Evolutionary conservation across 305 asterid genomes (phyloP), one percentile per base, ranked within the genome.

Genomic region (Plantago lanceolata): DNA sequence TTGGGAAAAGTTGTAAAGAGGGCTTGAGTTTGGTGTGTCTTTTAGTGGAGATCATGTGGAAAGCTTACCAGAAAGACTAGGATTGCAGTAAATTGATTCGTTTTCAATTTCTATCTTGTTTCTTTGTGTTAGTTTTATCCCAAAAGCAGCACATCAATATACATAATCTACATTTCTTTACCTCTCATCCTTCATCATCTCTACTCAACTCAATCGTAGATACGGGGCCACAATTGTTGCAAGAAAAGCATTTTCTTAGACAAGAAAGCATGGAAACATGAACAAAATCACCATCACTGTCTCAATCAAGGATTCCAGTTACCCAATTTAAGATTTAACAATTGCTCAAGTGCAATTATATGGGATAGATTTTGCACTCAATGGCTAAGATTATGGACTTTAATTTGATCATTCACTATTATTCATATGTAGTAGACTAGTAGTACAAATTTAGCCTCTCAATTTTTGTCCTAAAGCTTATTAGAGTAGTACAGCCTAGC

Each of bases 221-320:
- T 59, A 43, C 40, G 86, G 90, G 85, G 70, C 90, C 84, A 72
- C 71, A 24, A 63, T 66, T 72, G 63, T 44, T 44, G 71, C 33
- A 72, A 72, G 57, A 57, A 63, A 66, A 49, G 52, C 72, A 74
- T 74, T 78, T 63, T 66, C 68, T 57, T 72, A 73, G 81, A 80
- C 86, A 88, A 68, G 73, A 76, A 71, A 73, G 78, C 77, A 76
- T 79, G 86, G 71, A 68, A 73, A 79, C 84, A 73, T 80, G 78
- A 76, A 76, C 57, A 68, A 65, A 63, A 49, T 76, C 81, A 68
- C 73, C 70, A 72, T 77, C 78, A 70, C 62, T 74, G 86, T 82
- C 82, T 73, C 78, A 69, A 73, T 78, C 80, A 77, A 70, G 73
- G 72, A 59, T 79, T 78, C 84, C 74, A 78, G 79, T 69, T 73